Base-by-base conservation (phyloP, 2,329 filamentous ascomycete genomes). In the Trichophaea hybrida region DNA sequence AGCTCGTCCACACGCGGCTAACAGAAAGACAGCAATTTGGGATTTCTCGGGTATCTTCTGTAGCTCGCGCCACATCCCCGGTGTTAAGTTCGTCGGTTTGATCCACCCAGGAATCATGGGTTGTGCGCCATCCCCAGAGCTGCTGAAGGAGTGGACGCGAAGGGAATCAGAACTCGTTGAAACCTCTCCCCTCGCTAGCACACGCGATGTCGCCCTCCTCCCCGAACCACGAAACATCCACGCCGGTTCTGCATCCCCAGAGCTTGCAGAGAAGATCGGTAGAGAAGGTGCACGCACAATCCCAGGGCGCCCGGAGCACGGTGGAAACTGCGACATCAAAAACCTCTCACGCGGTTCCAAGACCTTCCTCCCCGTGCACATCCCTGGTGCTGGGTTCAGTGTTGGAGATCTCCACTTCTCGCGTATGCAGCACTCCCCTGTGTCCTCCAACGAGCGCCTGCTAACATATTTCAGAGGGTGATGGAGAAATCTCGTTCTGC, bases 101-200 rank as follows among this genome's bases (percentile, higher is more conserved):
- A 94, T 95, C 70, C 90, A 95, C 71, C 90, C 90, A 0, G 90
- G 90, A 3, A 95, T 96, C 65, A 75, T 96, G 7, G 90, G 90
- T 15, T 94, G 88, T 69, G 90, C 90, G 0, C 90, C 90, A 0
- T 91, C 86, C 0, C 75, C 81, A 2, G 83, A 88, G 66, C 75
- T 96, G 13, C 80, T 95, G 8, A 80, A 79, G 0, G 83, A 81
- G 56, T 95, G 90, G 90, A 95, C 94, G 70, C 77, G 75, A 60
- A 85, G 90, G 37, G 90, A 96, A 72, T 83, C 74, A 10, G 86
- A 91, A 64, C 77, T 96, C 7, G 90, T 94, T 62, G 75, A 80
- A 0, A 80, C 83, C 2, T 78, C 76, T 67, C 10, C 12, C 7
- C 50, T 35, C 13, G 50, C 50, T n/a, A 79, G 81, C 53, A 78